Percentiles rank a stretch among this genome's conserved stretches.
These are phyloP conservation scores for Tetratostichococcus sp. DNA, from an alignment of 139 green algal genomes.

Conservation along the genomic window DNA sequence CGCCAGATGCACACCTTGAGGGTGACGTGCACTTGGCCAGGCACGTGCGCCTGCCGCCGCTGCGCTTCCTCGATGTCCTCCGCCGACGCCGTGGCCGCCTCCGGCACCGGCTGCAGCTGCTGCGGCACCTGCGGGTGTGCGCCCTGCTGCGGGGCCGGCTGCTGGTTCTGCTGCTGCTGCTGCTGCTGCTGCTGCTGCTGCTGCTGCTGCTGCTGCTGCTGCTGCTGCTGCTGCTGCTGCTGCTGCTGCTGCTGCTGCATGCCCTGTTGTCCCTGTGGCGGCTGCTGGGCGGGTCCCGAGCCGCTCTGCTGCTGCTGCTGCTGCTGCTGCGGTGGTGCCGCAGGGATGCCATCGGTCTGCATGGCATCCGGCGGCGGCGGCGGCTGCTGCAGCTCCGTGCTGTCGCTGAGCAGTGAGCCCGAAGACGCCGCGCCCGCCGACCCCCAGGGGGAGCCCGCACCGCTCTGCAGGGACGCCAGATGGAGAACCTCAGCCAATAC, in stretches of 20 bases:
- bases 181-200: no score
- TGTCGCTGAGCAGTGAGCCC: constrained; percentile 4
- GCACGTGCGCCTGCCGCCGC: neutral
- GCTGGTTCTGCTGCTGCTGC: neutral
- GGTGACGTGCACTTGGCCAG: constrained; percentile 12
- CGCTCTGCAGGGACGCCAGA: neutral
- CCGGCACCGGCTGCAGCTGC: constrained; percentile 4
- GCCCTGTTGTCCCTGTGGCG: constrained; percentile 4
- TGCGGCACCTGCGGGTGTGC: constrained; percentile 2
- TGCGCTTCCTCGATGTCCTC: neutral
- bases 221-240: constrained; percentile 6
- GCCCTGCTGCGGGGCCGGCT: constrained; percentile 1
- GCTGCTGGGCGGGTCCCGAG: neutral
- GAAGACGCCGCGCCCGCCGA: neutral
- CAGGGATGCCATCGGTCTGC: no score
- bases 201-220: no score
- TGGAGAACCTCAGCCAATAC: neutral
- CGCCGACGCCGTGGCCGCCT: neutral
- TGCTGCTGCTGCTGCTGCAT: neutral
- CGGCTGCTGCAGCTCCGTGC: neutral
- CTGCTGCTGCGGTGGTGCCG: no score
- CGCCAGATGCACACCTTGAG: constrained; percentile 21
- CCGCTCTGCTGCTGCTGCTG: no score
- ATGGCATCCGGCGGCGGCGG: neutral
- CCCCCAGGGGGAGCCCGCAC: neutral